Conservation (phyloP, 129 eudicot species). For the Tanacetum coccineum region DNA sequence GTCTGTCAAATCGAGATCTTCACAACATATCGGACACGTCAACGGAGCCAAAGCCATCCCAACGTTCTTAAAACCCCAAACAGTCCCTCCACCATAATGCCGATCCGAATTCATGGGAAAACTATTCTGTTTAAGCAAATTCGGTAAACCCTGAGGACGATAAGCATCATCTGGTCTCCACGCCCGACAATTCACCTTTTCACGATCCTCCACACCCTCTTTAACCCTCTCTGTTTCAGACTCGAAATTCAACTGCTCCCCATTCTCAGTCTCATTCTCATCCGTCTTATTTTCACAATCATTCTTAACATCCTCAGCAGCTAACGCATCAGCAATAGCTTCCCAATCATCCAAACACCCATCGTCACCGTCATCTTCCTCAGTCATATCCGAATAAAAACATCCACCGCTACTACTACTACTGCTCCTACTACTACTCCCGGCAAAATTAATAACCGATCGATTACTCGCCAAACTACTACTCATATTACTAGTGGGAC, state of each 20-base stretch:
- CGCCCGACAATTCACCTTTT: slow-evolving; percentile 38
- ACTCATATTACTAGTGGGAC: slow-evolving; percentile 52
- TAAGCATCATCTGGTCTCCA: slow-evolving; percentile 84
- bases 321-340: slow-evolving; percentile 74
- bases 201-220: slow-evolving; percentile 32
- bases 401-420: slow-evolving; percentile 50
- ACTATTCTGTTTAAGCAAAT: slow-evolving; percentile 55
- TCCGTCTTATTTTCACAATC: slow-evolving; percentile 23
- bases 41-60: slow-evolving; percentile 37
- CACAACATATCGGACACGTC: slow-evolving; percentile 73
- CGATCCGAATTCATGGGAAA: slow-evolving; percentile 51
- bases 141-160: slow-evolving; percentile 77
- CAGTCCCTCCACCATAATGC: slow-evolving; percentile 33
- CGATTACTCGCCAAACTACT: slow-evolving; percentile 44
- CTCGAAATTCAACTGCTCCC: slow-evolving; percentile 20
- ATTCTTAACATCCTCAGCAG: slow-evolving; percentile 41
- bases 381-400: slow-evolving; percentile 47
- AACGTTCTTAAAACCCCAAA: slow-evolving; percentile 38
- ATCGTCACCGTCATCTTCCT: slow-evolving; percentile 50
- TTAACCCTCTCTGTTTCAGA: slow-evolving; percentile 25
- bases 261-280: background rate
- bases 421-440: slow-evolving; percentile 40
- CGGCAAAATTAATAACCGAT: slow-evolving; percentile 16
- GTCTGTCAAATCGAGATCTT: slow-evolving; percentile 82
- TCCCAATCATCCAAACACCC: slow-evolving; percentile 83